Conservation (phyloP, 2,329 filamentous ascomycete species). For the Fusarium continuum region DNA sequence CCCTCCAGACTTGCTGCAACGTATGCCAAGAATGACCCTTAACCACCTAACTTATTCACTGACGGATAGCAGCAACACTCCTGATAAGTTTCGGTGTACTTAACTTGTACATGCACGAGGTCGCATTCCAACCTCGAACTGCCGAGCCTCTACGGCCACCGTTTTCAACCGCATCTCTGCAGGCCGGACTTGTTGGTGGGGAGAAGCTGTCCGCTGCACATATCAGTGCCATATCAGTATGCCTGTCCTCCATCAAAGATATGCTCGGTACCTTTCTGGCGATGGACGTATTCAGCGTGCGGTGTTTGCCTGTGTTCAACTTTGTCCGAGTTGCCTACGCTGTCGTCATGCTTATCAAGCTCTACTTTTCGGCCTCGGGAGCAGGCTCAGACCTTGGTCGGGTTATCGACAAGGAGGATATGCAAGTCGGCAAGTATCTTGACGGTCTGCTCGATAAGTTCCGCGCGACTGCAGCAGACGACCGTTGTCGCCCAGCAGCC, state of each 20-base stretch:
- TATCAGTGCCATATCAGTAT: conserved; percentile 73
- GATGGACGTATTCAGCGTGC: conserved; percentile 67
- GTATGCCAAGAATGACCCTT: conserved; percentile 55
- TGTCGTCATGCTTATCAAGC: conserved; percentile 76
- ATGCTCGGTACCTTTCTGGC: conserved; percentile 72
- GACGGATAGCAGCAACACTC: conserved; percentile 61
- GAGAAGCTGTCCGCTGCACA: conserved; percentile 61
- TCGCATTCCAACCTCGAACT: conserved; percentile 72
- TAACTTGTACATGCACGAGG: conserved; percentile 79
- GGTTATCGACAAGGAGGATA: conserved; percentile 72
- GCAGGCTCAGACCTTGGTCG: conserved; percentile 73
- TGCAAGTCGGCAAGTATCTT: conserved; percentile 73
- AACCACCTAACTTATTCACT: conserved; percentile 6
- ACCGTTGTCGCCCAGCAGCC: conserved; percentile 70
- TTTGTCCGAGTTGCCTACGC: conserved; percentile 78
- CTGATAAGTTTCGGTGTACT: conserved; percentile 71
- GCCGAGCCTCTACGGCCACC: conserved; percentile 64
- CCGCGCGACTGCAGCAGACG: conserved; percentile 67
- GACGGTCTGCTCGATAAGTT: conserved; percentile 76
- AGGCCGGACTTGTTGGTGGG: conserved; percentile 53
- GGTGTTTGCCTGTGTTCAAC: conserved; percentile 74
- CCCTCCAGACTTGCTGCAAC: conserved; percentile 60
- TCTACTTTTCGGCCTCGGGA: conserved; percentile 73
- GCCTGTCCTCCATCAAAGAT: conserved; percentile 71
- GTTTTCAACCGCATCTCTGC: conserved; percentile 56